Conservation (phyloP, 352 stramenopile species). For the Phytophthora uliginosa region DNA sequence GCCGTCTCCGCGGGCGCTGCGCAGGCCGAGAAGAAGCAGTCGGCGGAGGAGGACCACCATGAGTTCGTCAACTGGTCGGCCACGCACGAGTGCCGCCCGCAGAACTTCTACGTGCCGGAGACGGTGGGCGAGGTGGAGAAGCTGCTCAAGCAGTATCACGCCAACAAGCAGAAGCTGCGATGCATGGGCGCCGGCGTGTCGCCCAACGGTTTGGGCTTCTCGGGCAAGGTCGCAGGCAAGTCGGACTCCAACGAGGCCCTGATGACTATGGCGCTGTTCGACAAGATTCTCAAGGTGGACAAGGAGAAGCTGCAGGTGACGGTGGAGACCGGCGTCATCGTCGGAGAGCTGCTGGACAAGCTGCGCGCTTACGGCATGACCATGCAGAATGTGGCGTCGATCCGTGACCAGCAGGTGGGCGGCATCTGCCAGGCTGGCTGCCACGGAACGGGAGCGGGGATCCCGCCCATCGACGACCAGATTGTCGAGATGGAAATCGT, state of each 20-base stretch:
- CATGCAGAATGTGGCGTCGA: conserved; percentile 99
- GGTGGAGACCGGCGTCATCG: conserved; percentile 85
- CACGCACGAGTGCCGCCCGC: conserved; percentile 78
- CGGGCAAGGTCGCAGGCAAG: conserved; percentile 34
- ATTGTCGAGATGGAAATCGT: conserved; percentile 97
- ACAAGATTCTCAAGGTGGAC: conserved; percentile 94
- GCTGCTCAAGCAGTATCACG: conserved; percentile 68
- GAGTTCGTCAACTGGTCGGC: conserved; percentile 88
- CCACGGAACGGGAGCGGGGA: conserved; percentile 96
- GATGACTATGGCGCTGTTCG: conserved; percentile 94
- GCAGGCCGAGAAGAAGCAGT: conserved; percentile 24
- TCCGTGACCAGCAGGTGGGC: conserved; percentile 98
- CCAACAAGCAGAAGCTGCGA: conserved; percentile 85
- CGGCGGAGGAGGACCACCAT: conserved; percentile 49
- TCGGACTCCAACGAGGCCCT: conserved; percentile 71
- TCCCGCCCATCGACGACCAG: conserved; percentile 98
- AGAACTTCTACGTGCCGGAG: conserved; percentile 77
- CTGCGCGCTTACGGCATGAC: conserved; percentile 92
- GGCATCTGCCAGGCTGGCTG: conserved; percentile 96
- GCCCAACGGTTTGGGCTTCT: conserved; percentile 97
- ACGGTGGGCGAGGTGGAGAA: conserved; percentile 76
- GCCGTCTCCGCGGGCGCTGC: conserved; percentile 23
- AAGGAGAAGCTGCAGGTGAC: conserved; percentile 93
- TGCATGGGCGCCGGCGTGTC: conserved; percentile 97
- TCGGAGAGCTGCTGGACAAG: conserved; percentile 83